A percentile compares a stretch with the other conserved stretches of the same genome.
Conservation (phyloP, 306 rosid species). For the Cucurbita maxima region DNA sequence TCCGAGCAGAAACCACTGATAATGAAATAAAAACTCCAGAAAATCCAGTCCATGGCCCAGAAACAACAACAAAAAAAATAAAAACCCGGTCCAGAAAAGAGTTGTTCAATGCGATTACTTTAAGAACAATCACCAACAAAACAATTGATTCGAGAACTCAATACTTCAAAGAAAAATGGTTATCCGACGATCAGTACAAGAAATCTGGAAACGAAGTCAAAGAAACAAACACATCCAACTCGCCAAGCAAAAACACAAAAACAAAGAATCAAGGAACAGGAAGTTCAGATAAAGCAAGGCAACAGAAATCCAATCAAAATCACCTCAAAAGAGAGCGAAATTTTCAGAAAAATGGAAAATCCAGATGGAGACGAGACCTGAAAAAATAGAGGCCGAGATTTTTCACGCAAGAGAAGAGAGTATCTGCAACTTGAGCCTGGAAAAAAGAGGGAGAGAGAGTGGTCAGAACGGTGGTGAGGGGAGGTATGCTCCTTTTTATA, state of each 20-base stretch:
- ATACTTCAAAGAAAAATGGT: not conserved
- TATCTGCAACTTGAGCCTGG: constrained; percentile 7
- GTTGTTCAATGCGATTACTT: not conserved
- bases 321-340: not conserved
- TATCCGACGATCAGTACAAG: not conserved
- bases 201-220: not conserved
- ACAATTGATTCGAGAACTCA: not conserved
- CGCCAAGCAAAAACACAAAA: not conserved
- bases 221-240: not conserved
- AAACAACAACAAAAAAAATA: not conserved
- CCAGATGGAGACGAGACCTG: constrained; percentile 2
- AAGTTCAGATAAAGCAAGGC: not conserved
- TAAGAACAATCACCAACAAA: not conserved
- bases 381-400: constrained; percentile 2
- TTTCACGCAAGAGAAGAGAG: constrained; percentile 8
- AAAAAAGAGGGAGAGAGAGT: constrained; percentile 3
- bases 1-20: not conserved
- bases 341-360: not conserved
- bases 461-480: not conserved
- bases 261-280: not conserved
- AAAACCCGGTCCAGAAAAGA: not conserved
- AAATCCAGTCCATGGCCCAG: not conserved
- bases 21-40: not conserved
- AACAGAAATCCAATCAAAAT: not conserved
- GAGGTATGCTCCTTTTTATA: not conserved